Conservation (phyloP, 2,329 filamentous ascomycete species). For the Cercospora berteroae region DNA sequence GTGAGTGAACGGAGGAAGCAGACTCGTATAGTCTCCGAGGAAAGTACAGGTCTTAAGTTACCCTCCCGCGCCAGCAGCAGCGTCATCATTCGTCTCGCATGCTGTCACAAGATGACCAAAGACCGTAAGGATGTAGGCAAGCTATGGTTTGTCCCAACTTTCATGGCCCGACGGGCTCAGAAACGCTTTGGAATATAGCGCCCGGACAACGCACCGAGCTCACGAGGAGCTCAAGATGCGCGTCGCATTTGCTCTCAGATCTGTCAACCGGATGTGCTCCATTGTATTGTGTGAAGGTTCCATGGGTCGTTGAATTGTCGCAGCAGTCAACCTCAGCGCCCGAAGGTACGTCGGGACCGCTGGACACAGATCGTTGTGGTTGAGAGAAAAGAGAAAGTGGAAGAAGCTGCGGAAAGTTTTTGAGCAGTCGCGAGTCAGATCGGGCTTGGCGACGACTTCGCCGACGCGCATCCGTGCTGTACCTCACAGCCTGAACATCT, state of each 20-base stretch:
- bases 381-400: slow-evolving; percentile 42
- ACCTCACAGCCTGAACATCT: neutral
- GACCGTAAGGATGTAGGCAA: slow-evolving; percentile 34
- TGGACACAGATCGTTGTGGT: slow-evolving; percentile 78
- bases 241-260: slow-evolving; percentile 70
- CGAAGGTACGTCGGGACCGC: slow-evolving; percentile 62
- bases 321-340: slow-evolving; percentile 71
- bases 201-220: slow-evolving; percentile 64
- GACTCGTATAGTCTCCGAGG: neutral
- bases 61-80: neutral
- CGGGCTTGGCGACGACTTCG: neutral
- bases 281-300: slow-evolving; percentile 63
- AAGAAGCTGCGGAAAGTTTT: slow-evolving; percentile 16
- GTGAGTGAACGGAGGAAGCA: neutral
- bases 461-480: neutral
- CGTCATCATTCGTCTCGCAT: neutral
- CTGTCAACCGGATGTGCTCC: slow-evolving; percentile 96
- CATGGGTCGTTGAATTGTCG: slow-evolving; percentile 81
- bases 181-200: slow-evolving; percentile 87
- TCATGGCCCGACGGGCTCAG: slow-evolving; percentile 88
- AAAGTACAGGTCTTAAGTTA: neutral
- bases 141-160: slow-evolving; percentile 87
- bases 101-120: neutral
- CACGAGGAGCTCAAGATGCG: slow-evolving; percentile 57
- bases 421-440: neutral